These are phyloP conservation scores for Suillus sp. DNA, from an alignment of 768 basidiomycete species.

Conservation along the genomic window DNA sequence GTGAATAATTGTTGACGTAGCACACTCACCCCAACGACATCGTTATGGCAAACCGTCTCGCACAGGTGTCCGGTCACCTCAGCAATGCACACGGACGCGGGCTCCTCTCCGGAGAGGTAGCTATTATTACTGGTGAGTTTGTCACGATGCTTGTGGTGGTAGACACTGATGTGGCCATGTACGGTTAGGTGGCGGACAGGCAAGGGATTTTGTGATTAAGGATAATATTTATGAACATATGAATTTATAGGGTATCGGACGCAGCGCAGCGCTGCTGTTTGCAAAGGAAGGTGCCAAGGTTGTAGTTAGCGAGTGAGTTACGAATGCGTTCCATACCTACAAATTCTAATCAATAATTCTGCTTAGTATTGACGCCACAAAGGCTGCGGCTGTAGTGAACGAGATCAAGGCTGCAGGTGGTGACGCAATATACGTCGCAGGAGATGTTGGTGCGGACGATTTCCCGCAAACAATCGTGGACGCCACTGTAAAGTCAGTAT, in stretches of 20 bases:
- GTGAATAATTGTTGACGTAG: not conserved
- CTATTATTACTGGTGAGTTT: slow-evolving; percentile 78
- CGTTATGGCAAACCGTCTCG: slow-evolving; percentile 57
- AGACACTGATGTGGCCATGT: slow-evolving; percentile 9
- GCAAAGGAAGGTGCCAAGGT: slow-evolving; percentile 87
- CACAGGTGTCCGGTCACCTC: slow-evolving; percentile 73
- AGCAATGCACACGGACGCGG: slow-evolving; percentile 53
- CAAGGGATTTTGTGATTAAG: slow-evolving; percentile 25
- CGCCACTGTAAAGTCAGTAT: slow-evolving; percentile 71
- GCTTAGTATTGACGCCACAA: slow-evolving; percentile 69
- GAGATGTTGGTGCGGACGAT: slow-evolving; percentile 82
- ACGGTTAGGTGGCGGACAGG: slow-evolving; percentile 71
- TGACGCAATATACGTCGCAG: slow-evolving; percentile 70
- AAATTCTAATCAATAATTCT: slow-evolving; percentile 5
- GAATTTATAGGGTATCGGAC: slow-evolving; percentile 69
- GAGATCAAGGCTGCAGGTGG: slow-evolving; percentile 78
- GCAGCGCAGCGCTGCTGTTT: slow-evolving; percentile 72
- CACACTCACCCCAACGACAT: not conserved
- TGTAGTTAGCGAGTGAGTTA: slow-evolving; percentile 74
- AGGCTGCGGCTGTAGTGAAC: slow-evolving; percentile 62
- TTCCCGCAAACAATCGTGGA: slow-evolving; percentile 80
- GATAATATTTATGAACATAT: not conserved
- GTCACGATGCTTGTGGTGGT: not conserved
- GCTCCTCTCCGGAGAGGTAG: slow-evolving; percentile 74
- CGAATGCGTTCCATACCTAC: not conserved